Conservation (phyloP, 345 rosid species). For the Eucalyptus microcorys region DNA sequence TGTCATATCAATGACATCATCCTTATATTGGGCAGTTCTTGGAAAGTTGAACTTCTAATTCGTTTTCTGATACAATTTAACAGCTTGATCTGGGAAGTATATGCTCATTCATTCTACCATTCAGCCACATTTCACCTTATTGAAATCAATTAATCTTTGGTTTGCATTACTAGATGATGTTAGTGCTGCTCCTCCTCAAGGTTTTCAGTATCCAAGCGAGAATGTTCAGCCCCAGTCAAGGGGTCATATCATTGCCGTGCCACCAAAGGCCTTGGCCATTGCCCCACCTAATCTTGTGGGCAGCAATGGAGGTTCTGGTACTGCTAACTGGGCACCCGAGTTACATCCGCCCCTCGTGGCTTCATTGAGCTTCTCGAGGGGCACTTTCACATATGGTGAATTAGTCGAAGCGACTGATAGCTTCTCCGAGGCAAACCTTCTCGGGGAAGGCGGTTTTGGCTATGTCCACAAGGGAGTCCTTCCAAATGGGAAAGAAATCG, state of each 20-base stretch:
- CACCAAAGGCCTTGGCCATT: not conserved
- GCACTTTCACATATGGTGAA: slow-evolving; percentile 16
- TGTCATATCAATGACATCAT: not conserved
- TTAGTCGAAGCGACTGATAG: slow-evolving; percentile 12
- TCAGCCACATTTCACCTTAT: not conserved
- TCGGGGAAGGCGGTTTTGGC: slow-evolving; percentile 39
- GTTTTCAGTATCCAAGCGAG: not conserved
- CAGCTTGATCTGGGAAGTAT: not conserved
- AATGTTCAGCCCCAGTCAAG: not conserved
- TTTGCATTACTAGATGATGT: not conserved
- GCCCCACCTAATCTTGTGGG: not conserved
- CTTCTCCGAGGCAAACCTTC: slow-evolving; percentile 23
- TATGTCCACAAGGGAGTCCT: slow-evolving; percentile 29
- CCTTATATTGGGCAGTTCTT: not conserved
- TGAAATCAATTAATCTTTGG: not conserved
- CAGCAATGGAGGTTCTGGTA: not conserved
- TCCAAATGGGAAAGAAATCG: slow-evolving; percentile 10
- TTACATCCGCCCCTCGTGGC: not conserved
- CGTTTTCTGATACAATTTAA: not conserved
- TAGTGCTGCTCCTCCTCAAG: not conserved
- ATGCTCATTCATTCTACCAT: not conserved
- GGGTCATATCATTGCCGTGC: not conserved
- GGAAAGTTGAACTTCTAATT: not conserved
- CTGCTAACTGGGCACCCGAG: slow-evolving; percentile 3
- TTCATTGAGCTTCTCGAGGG: slow-evolving; percentile 12